A percentile compares a stretch with the other conserved stretches of the same genome.
Evolutionary conservation across 305 asterid species (phyloP).

Genomic region (Solanum hybrid): DNA sequence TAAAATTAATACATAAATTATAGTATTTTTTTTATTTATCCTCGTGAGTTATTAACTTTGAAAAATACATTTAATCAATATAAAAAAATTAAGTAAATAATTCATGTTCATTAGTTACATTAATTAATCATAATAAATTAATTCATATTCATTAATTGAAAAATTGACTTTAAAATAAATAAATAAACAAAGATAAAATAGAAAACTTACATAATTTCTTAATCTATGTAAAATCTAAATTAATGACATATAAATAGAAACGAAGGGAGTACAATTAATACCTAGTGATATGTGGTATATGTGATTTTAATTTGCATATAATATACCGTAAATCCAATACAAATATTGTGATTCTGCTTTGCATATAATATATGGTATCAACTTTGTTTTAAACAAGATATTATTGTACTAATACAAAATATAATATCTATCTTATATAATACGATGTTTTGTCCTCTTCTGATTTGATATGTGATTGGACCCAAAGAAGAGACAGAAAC

Average conservation of each 20-base stretch:
- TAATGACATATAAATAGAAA: not conserved
- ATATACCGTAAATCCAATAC: not conserved
- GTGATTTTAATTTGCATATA: not conserved
- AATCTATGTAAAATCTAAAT: too few species aligned
- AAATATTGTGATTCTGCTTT: not conserved
- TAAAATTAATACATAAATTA: too few species aligned
- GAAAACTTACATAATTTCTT: too few species aligned
- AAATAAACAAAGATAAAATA: too few species aligned
- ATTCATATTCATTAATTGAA: too few species aligned
- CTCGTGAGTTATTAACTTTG: not conserved
- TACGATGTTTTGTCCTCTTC: not conserved
- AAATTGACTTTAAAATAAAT: too few species aligned
- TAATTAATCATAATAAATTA: too few species aligned
- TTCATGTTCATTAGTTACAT: not conserved
- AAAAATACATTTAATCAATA: too few species aligned
- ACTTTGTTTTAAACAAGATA: not conserved
- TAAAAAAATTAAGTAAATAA: too few species aligned
- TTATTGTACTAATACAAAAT: not conserved
- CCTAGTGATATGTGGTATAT: not conserved
- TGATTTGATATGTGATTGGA: not conserved
- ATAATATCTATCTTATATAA: not conserved
- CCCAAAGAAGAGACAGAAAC: not conserved
- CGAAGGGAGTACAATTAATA: too few species aligned
- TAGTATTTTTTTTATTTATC: too few species aligned
- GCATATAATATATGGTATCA: not conserved